Conservation (phyloP, 208 protist genomes). For the Polymyxa betae region DNA sequence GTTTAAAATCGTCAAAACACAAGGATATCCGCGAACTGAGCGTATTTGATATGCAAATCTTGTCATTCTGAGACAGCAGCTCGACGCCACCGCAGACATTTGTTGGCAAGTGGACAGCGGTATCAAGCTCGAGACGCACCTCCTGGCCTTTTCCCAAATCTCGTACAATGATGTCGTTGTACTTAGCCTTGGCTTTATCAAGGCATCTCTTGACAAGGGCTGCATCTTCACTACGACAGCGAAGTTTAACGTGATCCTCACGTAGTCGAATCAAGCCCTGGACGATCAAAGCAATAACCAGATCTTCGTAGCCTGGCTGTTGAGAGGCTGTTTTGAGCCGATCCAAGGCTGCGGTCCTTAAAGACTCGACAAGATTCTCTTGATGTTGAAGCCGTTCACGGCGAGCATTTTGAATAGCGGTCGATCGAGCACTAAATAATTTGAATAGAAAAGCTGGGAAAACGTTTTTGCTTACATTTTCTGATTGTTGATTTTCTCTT, state of each 20-base stretch:
- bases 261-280: conserved; percentile 23
- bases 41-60: conserved; percentile 22
- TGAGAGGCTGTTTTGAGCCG: neutral
- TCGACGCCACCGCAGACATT: neutral
- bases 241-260: conserved; percentile 4
- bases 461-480: conserved; percentile 46
- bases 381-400: conserved; percentile 33
- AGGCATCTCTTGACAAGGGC: conserved; percentile 22
- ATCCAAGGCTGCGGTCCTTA: neutral
- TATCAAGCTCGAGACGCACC: neutral
- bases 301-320: neutral
- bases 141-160: neutral
- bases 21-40: neutral
- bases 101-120: neutral
- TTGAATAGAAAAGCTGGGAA: neutral
- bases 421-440: conserved; percentile 31
- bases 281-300: conserved; percentile 26
- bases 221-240: conserved; percentile 24
- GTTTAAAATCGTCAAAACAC: conserved; percentile 42
- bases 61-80: conserved; percentile 31
- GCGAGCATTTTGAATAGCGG: neutral
- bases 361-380: neutral
- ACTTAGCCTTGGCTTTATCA: neutral
- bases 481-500: conserved; percentile 30
- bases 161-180: neutral